Evolutionary conservation across 768 basidiomycete genomes (phyloP).

Genomic region (Trametes cinnabarina): DNA sequence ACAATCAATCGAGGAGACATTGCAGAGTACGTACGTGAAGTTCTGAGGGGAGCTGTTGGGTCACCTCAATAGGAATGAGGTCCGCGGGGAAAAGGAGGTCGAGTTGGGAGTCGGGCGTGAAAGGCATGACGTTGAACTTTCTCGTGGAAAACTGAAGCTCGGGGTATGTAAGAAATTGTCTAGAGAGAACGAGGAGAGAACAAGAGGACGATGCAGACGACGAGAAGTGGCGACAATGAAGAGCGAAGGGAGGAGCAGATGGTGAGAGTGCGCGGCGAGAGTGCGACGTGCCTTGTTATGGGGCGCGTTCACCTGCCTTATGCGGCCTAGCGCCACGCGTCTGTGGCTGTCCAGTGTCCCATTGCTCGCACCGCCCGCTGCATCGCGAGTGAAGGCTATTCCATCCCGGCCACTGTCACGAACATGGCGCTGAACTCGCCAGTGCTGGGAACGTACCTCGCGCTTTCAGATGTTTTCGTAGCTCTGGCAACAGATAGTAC

Average conservation of each 20-base stretch:
- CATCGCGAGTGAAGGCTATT: background rate
- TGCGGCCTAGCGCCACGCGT: conserved; percentile 1
- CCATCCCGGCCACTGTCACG: background rate
- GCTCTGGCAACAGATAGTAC: no score
- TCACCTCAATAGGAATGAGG: conserved; percentile 67
- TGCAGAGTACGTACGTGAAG: conserved; percentile 53
- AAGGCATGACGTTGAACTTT: conserved; percentile 32
- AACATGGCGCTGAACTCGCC: conserved; percentile 3
- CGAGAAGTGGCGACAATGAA: background rate
- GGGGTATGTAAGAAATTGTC: background rate
- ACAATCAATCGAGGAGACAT: no score
- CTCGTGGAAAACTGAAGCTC: background rate
- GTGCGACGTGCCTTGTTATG: background rate
- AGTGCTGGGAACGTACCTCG: background rate
- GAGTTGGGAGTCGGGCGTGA: conserved; percentile 63
- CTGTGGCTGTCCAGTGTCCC: conserved; percentile 7
- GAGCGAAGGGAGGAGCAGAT: background rate
- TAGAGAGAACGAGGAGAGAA: no score
- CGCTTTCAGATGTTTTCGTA: no score
- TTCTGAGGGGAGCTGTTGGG: conserved; percentile 55
- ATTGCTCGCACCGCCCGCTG: background rate
- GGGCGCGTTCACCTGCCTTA: conserved; percentile 5
- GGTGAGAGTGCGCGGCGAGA: background rate
- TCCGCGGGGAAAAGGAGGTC: conserved; percentile 76
- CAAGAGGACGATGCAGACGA: background rate